Conservation (phyloP, 2,329 filamentous ascomycete genomes). For the Pleoardoris graminearum region DNA sequence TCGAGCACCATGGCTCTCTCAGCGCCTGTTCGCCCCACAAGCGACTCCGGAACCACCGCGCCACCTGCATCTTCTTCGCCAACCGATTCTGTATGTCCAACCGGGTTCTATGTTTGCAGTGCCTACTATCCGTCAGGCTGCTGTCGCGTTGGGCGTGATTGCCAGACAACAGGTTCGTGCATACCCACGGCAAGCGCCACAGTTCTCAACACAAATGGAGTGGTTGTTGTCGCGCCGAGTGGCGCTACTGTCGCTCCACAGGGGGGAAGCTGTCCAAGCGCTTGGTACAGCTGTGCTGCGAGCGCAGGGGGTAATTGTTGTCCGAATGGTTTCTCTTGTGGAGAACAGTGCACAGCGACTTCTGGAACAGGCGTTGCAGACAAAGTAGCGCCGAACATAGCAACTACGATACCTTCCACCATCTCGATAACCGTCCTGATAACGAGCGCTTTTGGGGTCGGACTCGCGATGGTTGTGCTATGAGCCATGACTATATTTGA, state of each 20-base stretch:
- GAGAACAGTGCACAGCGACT: constrained; percentile 43
- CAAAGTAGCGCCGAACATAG: constrained; percentile 47
- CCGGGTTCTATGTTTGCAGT: constrained; percentile 87
- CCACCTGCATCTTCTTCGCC: constrained; percentile 83
- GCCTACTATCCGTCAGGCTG: constrained; percentile 82
- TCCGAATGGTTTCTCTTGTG: constrained; percentile 58
- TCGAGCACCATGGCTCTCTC: constrained; percentile 42
- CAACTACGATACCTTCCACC: constrained; percentile 28
- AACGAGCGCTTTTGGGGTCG: constrained; percentile 11
- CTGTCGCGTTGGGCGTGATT: constrained; percentile 85
- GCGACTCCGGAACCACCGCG: constrained; percentile 59
- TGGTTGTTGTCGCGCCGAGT: constrained; percentile 69
- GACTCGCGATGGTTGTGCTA: background rate
- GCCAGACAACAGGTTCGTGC: constrained; percentile 74
- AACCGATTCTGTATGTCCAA: constrained; percentile 69
- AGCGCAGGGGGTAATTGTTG: constrained; percentile 80
- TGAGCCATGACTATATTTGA: background rate
- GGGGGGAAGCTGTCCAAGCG: constrained; percentile 65
- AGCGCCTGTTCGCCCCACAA: constrained; percentile 50
- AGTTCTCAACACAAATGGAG: constrained; percentile 65
- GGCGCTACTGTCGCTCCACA: constrained; percentile 52
- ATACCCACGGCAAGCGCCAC: constrained; percentile 64
- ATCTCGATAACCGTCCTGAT: constrained; percentile 38
- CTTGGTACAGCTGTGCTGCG: constrained; percentile 75
- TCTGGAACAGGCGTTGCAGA: constrained; percentile 31